These are phyloP conservation scores for Neocatenulostroma microsporum DNA, from an alignment of 2,329 filamentous ascomycete genomes.

Conservation along the genomic window DNA sequence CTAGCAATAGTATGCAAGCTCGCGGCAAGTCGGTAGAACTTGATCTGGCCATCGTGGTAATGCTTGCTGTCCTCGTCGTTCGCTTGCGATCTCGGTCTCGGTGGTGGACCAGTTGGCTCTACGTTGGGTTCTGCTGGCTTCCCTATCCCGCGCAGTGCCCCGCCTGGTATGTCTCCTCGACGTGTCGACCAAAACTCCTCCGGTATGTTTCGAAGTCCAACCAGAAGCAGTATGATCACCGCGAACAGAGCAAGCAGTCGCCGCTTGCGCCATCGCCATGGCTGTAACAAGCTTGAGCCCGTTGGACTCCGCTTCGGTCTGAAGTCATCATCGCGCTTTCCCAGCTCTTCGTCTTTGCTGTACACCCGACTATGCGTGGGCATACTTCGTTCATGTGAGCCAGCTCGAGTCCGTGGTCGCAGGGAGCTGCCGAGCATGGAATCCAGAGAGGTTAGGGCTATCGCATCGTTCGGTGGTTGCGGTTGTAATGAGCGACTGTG, in stretches of 20 bases:
- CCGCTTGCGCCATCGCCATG: conserved; percentile 41
- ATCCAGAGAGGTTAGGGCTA: too few relatives aligned
- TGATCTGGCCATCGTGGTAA: conserved; percentile 62
- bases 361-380: conserved; percentile 5
- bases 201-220: conserved; percentile 59
- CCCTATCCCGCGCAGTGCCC: background rate
- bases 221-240: conserved; percentile 48
- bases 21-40: conserved; percentile 56
- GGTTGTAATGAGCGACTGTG: conserved; percentile 1
- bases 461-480: background rate
- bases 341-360: conserved; percentile 52
- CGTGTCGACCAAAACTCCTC: conserved; percentile 36
- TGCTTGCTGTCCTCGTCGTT: conserved; percentile 26
- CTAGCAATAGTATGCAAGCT: conserved; percentile 54
- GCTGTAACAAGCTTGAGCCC: conserved; percentile 13
- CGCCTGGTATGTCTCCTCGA: too few relatives aligned
- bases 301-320: conserved; percentile 20
- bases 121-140: background rate
- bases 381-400: conserved; percentile 10
- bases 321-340: conserved; percentile 59
- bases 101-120: conserved; percentile 19
- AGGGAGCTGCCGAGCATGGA: conserved; percentile 9
- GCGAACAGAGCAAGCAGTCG: conserved; percentile 36
- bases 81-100: conserved; percentile 13
- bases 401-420: conserved; percentile 6